Evolutionary conservation across 805 yeast genomes (phyloP).

Genomic region (Saturnispora serradocipensis): DNA sequence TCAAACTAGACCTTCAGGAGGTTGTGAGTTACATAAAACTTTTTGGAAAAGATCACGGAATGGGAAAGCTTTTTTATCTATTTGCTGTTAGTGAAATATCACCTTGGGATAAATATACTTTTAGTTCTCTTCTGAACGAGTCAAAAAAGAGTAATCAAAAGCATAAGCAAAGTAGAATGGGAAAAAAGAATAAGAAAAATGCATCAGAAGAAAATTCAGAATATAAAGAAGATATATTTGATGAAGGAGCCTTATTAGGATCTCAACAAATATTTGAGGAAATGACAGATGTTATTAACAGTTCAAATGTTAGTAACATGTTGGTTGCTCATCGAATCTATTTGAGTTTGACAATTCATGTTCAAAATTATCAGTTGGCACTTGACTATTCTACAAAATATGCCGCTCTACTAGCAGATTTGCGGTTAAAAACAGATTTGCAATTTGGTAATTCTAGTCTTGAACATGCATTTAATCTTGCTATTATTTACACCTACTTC

Average conservation of each 20-base stretch:
- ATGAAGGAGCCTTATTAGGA: background rate
- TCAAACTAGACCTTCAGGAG: slow-evolving; percentile 37
- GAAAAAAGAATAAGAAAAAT: slow-evolving; percentile 10
- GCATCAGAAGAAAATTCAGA: slow-evolving; percentile 15
- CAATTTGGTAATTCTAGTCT: slow-evolving; percentile 42
- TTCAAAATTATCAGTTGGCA: slow-evolving; percentile 56
- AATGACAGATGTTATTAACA: slow-evolving; percentile 10
- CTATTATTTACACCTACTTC: slow-evolving; percentile 67
- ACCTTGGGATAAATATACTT: slow-evolving; percentile 37
- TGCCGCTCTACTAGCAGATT: slow-evolving; percentile 42
- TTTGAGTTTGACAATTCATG: slow-evolving; percentile 48
- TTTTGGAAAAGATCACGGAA: slow-evolving; percentile 48
- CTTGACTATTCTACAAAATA: slow-evolving; percentile 53
- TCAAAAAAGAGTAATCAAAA: slow-evolving; percentile 13
- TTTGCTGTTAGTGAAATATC: slow-evolving; percentile 62
- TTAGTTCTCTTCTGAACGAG: slow-evolving; percentile 17
- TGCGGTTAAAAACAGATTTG: slow-evolving; percentile 38
- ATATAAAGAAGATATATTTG: background rate
- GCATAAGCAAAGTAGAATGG: slow-evolving; percentile 12
- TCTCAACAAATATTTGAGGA: slow-evolving; percentile 13
- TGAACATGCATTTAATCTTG: slow-evolving; percentile 57
- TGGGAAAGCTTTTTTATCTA: slow-evolving; percentile 50
- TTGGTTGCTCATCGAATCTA: slow-evolving; percentile 59
- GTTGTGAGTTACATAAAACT: slow-evolving; percentile 43
- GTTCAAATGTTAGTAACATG: slow-evolving; percentile 26